Evolutionary conservation across 352 stramenopile species (phyloP).

Genomic region (Pythium sp.): DNA sequence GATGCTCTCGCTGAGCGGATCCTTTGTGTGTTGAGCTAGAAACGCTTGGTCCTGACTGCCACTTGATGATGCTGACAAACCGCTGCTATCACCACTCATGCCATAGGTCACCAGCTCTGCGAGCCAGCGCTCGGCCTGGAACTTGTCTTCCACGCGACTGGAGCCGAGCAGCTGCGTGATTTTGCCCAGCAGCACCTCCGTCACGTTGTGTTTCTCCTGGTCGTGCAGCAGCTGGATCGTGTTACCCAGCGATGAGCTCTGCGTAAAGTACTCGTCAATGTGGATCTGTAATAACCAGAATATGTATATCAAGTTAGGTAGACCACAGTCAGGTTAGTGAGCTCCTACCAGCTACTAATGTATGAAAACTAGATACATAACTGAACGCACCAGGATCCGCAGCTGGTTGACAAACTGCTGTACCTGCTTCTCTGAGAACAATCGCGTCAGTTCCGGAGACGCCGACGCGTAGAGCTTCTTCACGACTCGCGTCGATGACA

Average conservation of each 20-base stretch:
- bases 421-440: conserved; percentile 36
- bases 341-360: too few relatives aligned
- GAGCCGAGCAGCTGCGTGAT: conserved; percentile 30
- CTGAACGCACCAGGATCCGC: conserved; percentile 21
- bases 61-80: conserved; percentile 5
- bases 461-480: conserved; percentile 25
- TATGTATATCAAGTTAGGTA: too few relatives aligned
- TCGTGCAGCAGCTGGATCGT: conserved; percentile 23
- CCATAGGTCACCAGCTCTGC: conserved; percentile 40
- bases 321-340: too few relatives aligned
- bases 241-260: conserved; percentile 33
- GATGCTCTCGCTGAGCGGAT: conserved; percentile 16
- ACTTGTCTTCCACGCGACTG: conserved; percentile 29
- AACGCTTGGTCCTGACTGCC: neutral
- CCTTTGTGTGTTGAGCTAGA: neutral
- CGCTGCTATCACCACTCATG: neutral
- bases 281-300: conserved; percentile 24
- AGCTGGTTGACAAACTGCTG: conserved; percentile 38
- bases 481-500: conserved; percentile 13
- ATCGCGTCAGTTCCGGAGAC: conserved; percentile 17
- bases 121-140: conserved; percentile 50
- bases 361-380: too few relatives aligned
- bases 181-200: conserved; percentile 29
- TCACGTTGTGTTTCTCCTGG: conserved; percentile 17
- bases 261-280: conserved; percentile 45